Percentiles rank a stretch among this genome's conserved stretches.
These are phyloP conservation scores for Aspergillus uvarum DNA, from an alignment of 2,329 filamentous ascomycete genomes.

Conservation along the genomic window DNA sequence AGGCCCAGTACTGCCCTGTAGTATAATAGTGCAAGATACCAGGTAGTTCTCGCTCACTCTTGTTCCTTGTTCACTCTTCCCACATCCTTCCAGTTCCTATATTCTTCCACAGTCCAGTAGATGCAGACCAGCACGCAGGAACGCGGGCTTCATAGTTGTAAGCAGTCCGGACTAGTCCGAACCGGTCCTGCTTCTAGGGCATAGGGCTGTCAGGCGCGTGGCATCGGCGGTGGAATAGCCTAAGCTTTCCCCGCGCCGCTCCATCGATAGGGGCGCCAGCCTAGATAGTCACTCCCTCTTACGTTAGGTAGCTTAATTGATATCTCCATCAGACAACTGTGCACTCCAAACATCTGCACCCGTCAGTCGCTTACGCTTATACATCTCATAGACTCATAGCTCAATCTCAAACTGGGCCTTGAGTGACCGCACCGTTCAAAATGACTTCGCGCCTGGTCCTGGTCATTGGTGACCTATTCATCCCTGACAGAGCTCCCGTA, in stretches of 20 bases:
- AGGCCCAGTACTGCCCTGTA: too few relatives aligned
- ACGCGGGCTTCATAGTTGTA: not conserved
- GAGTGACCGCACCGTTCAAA: conserved; percentile 26
- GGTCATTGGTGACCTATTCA: conserved; percentile 90
- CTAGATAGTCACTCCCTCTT: conserved; percentile 6
- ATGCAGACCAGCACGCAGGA: not conserved
- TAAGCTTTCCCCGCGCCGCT: conserved; percentile 9
- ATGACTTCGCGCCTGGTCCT: conserved; percentile 87
- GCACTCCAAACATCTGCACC: conserved; percentile 1
- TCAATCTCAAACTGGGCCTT: conserved; percentile 31
- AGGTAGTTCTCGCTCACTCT: too few relatives aligned
- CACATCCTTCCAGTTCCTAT: not conserved
- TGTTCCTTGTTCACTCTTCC: not conserved
- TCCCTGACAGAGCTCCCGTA: conserved; percentile 83
- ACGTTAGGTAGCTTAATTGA: conserved; percentile 10
- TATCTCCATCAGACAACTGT: not conserved
- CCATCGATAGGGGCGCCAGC: conserved; percentile 3
- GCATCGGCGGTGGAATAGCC: conserved; percentile 5
- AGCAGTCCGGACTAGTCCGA: not conserved
- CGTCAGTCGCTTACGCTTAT: not conserved
- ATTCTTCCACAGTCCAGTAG: too few relatives aligned
- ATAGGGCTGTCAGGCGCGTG: conserved; percentile 3
- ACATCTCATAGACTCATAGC: not conserved
- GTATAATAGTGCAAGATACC: too few relatives aligned
- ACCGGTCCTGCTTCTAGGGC: not conserved